Conservation (phyloP, 768 basidiomycete species). For the Mycena chlorophos region DNA sequence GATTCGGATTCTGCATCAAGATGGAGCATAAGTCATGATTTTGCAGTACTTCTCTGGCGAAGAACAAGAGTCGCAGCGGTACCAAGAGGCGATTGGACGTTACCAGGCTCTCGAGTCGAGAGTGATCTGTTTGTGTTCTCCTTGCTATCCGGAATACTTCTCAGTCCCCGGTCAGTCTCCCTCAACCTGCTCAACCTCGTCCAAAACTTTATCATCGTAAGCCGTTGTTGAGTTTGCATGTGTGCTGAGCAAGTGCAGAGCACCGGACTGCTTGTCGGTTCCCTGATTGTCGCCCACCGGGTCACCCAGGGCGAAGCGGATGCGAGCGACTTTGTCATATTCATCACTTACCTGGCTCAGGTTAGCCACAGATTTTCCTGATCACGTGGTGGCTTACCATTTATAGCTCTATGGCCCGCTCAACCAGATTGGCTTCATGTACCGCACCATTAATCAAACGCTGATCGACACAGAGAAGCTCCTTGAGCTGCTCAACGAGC, state of each 20-base stretch:
- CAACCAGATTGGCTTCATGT: conserved; percentile 76
- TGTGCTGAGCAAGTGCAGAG: conserved; percentile 33
- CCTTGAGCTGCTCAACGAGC: conserved; percentile 76
- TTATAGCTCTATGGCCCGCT: conserved; percentile 68
- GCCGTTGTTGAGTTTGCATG: conserved; percentile 22
- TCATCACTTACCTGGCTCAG: conserved; percentile 81
- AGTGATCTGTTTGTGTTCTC: conserved; percentile 59
- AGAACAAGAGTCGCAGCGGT: conserved; percentile 71
- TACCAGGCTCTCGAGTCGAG: conserved; percentile 76
- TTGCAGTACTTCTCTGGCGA: conserved; percentile 77
- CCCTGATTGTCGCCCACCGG: conserved; percentile 71
- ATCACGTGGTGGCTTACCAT: conserved; percentile 3
- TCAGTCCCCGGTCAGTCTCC: conserved; percentile 46
- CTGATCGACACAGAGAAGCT: conserved; percentile 84
- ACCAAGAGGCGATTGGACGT: conserved; percentile 65
- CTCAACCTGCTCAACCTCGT: conserved; percentile 74
- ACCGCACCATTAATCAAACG: conserved; percentile 73
- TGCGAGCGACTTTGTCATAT: conserved; percentile 70
- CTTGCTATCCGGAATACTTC: not conserved
- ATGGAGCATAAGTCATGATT: not conserved
- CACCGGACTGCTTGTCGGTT: conserved; percentile 78
- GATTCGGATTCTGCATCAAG: not conserved
- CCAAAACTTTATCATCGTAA: conserved; percentile 80
- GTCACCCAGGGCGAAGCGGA: conserved; percentile 55
- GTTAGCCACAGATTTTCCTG: conserved; percentile 36